A percentile compares a stretch with the other conserved stretches of the same genome.
Evolutionary conservation across 2,329 filamentous ascomycete species (phyloP).

Genomic region (Fusarium dimerum): DNA sequence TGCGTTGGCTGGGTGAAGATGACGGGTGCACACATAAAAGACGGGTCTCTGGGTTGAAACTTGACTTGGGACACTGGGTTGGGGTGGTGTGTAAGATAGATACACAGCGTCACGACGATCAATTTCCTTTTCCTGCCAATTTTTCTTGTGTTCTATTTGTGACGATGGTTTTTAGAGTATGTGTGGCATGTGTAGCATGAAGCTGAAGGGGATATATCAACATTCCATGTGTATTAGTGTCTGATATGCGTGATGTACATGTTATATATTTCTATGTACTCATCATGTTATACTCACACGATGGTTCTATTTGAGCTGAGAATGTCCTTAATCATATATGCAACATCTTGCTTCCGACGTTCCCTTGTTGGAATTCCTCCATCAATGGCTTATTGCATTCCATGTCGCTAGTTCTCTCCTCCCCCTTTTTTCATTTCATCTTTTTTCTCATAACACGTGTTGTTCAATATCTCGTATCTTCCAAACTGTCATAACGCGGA

Average conservation of each 20-base stretch:
- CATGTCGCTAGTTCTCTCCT: not conserved
- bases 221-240: no score
- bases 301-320: no score
- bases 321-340: no score
- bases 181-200: no score
- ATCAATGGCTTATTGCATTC: not conserved
- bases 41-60: constrained; percentile 7
- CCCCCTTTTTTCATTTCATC: not conserved
- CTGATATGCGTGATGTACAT: no score
- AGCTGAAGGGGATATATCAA: no score
- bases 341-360: no score
- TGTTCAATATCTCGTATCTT: not conserved
- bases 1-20: not conserved
- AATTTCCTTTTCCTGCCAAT: constrained; percentile 5
- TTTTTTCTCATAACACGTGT: not conserved
- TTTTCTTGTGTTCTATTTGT: not conserved
- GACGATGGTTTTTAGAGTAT: not conserved
- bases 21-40: constrained; percentile 3
- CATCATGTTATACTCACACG: no score
- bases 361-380: not conserved
- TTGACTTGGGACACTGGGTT: constrained; percentile 4
- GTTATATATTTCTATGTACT: no score
- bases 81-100: constrained; percentile 21
- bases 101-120: constrained; percentile 8
- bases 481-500: not conserved